A percentile compares a stretch with the other conserved stretches of the same genome.
phyloP scores from a whole-genome alignment of 176 grass and related monocot species.

The Oryza meyeriana region DNA sequence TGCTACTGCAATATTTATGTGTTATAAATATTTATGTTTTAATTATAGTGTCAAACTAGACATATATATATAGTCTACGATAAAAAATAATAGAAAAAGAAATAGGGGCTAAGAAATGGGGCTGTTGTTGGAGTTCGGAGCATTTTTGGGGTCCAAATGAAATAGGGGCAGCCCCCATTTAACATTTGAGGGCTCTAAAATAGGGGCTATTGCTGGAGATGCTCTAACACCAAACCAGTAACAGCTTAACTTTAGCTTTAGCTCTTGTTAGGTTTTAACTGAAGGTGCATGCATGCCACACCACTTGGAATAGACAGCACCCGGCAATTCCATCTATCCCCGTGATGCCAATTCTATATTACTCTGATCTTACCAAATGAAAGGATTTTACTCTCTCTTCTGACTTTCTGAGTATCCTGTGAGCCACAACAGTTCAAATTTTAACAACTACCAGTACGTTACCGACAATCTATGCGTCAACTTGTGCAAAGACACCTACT shows the following conservation, averaged over 20 bases:
- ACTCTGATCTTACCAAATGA: background rate
- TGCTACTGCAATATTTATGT: no score
- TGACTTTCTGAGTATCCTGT: background rate
- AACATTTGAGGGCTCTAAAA: no score
- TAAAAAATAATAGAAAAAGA: no score
- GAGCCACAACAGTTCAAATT: background rate
- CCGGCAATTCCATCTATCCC: background rate
- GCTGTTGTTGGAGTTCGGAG: no score
- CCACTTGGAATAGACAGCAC: background rate
- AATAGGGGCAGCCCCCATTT: no score
- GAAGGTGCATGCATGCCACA: background rate
- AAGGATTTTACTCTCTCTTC: background rate
- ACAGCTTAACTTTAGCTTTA: background rate
- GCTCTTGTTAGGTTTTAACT: background rate
- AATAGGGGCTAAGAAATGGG: no score
- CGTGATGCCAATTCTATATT: background rate
- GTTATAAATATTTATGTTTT: no score
- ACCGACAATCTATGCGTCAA: background rate
- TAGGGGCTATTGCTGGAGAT: no score
- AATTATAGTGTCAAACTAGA: no score
- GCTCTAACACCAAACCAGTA: background rate
- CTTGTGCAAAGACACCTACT: background rate
- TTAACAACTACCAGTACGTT: background rate
- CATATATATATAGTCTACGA: no score
- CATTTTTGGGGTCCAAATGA: no score